Percentiles rank a stretch among this genome's conserved stretches.
phyloP scores from a whole-genome alignment of 495 filamentous ascomycete genomes.

The Aspergillus biplanus region DNA sequence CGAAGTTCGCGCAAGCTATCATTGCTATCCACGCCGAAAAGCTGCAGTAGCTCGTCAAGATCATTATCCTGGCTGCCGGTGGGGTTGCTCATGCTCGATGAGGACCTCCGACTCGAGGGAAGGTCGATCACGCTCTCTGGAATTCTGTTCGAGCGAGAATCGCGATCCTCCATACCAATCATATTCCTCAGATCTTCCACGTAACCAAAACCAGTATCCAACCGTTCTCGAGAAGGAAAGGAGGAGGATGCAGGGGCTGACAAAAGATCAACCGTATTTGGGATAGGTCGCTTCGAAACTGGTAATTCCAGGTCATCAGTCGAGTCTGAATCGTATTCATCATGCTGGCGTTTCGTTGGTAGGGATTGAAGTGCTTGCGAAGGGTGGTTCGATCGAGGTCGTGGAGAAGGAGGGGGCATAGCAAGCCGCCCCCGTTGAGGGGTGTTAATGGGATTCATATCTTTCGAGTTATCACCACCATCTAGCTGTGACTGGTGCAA shows the following conservation, averaged over 20 bases:
- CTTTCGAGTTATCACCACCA: constrained; percentile 13
- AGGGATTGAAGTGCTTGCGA: neutral
- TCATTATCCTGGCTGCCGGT: constrained; percentile 14
- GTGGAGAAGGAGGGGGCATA: constrained; percentile 13
- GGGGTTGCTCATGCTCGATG: neutral
- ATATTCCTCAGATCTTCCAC: neutral
- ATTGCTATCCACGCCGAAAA: constrained; percentile 35
- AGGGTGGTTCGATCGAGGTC: constrained; percentile 9
- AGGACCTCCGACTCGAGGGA: neutral
- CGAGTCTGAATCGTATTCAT: constrained; percentile 11
- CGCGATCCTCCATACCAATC: neutral
- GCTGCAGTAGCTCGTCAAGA: constrained; percentile 17
- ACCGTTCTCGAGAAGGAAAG: neutral
- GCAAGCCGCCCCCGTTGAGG: constrained; percentile 9
- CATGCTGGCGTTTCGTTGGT: constrained; percentile 4
- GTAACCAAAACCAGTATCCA: neutral
- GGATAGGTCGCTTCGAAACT: neutral
- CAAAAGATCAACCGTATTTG: neutral
- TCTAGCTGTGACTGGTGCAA: constrained; percentile 22
- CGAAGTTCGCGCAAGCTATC: constrained; percentile 38
- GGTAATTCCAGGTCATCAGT: constrained; percentile 23
- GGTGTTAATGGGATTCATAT: constrained; percentile 4
- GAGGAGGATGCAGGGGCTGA: neutral
- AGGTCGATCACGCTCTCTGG: neutral
- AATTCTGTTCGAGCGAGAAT: constrained; percentile 3